phyloP scores from a whole-genome alignment of 75 land plant species.

The Isoetes taiwanensis region DNA sequence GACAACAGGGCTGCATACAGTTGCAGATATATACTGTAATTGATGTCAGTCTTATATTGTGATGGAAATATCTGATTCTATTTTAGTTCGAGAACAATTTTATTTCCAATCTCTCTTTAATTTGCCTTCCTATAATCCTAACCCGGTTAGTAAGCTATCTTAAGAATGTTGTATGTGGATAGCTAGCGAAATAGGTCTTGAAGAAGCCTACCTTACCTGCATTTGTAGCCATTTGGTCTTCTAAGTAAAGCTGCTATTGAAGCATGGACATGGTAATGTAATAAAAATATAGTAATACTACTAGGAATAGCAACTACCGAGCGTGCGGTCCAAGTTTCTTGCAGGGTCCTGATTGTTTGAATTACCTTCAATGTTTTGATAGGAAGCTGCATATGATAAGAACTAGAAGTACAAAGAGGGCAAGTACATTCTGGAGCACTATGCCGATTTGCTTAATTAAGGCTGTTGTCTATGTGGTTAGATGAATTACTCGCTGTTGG shows the following conservation, averaged over 20 bases:
- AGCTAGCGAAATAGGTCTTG: too few species aligned
- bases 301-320: neutral
- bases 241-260: too few species aligned
- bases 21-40: constrained; percentile 21
- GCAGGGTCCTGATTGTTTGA: neutral
- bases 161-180: too few species aligned
- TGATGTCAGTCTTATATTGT: constrained; percentile 13
- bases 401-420: constrained; percentile 14
- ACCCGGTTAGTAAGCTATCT: too few species aligned
- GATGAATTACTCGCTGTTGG: neutral
- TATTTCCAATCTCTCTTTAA: too few species aligned
- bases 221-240: too few species aligned
- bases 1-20: constrained; percentile 34
- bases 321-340: too few species aligned
- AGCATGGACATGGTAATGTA: too few species aligned
- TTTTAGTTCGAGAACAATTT: neutral
- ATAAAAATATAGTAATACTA: neutral
- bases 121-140: too few species aligned
- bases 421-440: constrained; percentile 15
- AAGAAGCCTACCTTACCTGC: too few species aligned
- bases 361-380: neutral
- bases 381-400: constrained; percentile 14
- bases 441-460: neutral
- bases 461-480: neutral
- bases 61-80: constrained; percentile 27